A percentile compares a stretch with the other conserved stretches of the same genome.
Conservation (phyloP, 148 eudicot species). For the Chenopodium suecicum region DNA sequence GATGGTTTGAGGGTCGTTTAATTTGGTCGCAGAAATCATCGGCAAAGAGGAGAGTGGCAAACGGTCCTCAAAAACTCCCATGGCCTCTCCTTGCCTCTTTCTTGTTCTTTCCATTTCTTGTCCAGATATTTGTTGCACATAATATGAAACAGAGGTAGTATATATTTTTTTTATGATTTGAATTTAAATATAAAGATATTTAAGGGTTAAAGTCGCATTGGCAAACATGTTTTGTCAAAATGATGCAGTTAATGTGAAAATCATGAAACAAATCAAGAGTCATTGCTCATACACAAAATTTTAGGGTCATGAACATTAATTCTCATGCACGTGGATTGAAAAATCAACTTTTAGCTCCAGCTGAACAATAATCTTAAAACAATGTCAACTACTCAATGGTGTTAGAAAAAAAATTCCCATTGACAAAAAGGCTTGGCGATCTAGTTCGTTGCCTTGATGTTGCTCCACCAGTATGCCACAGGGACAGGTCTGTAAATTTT, state of each 20-base stretch:
- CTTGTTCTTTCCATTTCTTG: neutral
- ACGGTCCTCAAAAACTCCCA: conserved; percentile 17
- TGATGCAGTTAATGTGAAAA: too few relatives aligned
- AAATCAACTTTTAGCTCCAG: neutral
- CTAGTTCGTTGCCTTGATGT: too few relatives aligned
- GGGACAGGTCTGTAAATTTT: neutral
- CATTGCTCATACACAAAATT: neutral
- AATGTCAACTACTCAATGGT: neutral
- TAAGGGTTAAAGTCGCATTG: too few relatives aligned
- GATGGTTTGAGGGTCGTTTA: conserved; percentile 2
- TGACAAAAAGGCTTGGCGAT: neutral
- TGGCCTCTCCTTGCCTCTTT: conserved; percentile 6
- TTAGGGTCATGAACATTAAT: neutral
- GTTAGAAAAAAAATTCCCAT: too few relatives aligned
- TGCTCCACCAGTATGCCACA: neutral
- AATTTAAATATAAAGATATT: too few relatives aligned
- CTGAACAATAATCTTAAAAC: neutral
- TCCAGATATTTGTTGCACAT: too few relatives aligned
- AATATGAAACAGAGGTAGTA: too few relatives aligned
- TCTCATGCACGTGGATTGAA: too few relatives aligned
- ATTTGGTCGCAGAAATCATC: conserved; percentile 4
- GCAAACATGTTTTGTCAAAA: too few relatives aligned
- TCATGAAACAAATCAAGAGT: too few relatives aligned
- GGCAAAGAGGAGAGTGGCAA: conserved; percentile 10
- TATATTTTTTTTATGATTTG: too few relatives aligned